Conservation (phyloP, 192 early-diverging fungal species). For the Neocallimastix lanati region DNA sequence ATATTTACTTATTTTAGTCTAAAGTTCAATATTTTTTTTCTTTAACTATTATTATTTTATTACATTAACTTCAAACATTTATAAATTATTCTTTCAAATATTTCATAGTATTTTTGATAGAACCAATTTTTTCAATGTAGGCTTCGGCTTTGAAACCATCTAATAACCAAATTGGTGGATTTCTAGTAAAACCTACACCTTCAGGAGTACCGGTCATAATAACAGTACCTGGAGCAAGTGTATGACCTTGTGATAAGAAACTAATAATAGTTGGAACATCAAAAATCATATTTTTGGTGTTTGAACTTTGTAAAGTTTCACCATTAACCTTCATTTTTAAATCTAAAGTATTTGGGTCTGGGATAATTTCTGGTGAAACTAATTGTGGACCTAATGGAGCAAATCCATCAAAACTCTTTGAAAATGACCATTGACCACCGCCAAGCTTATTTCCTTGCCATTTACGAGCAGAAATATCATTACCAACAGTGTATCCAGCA, state of each 20-base stretch:
- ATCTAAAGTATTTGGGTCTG: conserved; percentile 22
- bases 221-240: conserved; percentile 29
- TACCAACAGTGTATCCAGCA: conserved; percentile 31
- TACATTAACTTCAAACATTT: too few species aligned
- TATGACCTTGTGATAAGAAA: conserved; percentile 41
- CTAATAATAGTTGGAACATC: conserved; percentile 24
- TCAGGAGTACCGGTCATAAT: conserved; percentile 28
- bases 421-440: conserved; percentile 36
- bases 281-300: conserved; percentile 37
- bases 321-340: conserved; percentile 22
- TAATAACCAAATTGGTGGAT: conserved; percentile 23
- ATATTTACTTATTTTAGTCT: too few species aligned
- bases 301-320: conserved; percentile 23
- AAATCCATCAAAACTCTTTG: conserved; percentile 43
- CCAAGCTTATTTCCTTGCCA: conserved; percentile 25
- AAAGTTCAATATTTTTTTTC: too few species aligned
- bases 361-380: conserved; percentile 26
- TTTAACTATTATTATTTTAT: too few species aligned
- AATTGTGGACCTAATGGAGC: conserved; percentile 32
- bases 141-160: conserved; percentile 1
- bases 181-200: conserved; percentile 3
- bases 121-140: neutral
- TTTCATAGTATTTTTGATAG: neutral
- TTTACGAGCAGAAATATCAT: conserved; percentile 38
- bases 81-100: neutral